phyloP scores from a whole-genome alignment of 805 yeast genomes.

The Lipomyces sp. region DNA sequence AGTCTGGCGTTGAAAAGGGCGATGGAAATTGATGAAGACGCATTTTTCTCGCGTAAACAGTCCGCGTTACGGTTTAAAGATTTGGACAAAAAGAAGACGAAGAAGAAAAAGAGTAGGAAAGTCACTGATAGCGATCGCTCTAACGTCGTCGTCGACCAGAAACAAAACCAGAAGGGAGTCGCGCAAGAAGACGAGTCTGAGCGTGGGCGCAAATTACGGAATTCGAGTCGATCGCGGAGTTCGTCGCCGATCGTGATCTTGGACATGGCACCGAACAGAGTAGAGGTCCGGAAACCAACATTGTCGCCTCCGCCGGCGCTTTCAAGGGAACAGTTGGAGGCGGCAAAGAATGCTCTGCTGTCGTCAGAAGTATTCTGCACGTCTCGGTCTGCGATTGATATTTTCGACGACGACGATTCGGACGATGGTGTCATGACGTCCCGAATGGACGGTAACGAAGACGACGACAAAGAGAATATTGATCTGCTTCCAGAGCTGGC shows the following conservation, averaged over 20 bases:
- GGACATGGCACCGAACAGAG: neutral
- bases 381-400: neutral
- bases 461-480: neutral
- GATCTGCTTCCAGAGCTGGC: slow-evolving; percentile 34
- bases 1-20: slow-evolving; percentile 5
- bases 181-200: neutral
- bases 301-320: slow-evolving; percentile 31
- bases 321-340: slow-evolving; percentile 18
- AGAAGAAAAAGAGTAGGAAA: slow-evolving; percentile 4
- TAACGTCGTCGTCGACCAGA: neutral
- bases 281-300: slow-evolving; percentile 6
- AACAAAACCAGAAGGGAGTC: neutral
- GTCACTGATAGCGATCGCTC: neutral
- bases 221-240: neutral
- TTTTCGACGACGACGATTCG: neutral
- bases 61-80: neutral
- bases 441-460: slow-evolving; percentile 16
- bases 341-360: slow-evolving; percentile 7
- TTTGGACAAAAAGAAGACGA: neutral
- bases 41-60: slow-evolving; percentile 10
- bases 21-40: slow-evolving; percentile 12
- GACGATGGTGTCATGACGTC: neutral
- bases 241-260: slow-evolving; percentile 1
- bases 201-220: neutral
- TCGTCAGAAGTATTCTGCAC: neutral